Conservation (phyloP, 192 early-diverging fungal species). For the Podila clonocystis region DNA sequence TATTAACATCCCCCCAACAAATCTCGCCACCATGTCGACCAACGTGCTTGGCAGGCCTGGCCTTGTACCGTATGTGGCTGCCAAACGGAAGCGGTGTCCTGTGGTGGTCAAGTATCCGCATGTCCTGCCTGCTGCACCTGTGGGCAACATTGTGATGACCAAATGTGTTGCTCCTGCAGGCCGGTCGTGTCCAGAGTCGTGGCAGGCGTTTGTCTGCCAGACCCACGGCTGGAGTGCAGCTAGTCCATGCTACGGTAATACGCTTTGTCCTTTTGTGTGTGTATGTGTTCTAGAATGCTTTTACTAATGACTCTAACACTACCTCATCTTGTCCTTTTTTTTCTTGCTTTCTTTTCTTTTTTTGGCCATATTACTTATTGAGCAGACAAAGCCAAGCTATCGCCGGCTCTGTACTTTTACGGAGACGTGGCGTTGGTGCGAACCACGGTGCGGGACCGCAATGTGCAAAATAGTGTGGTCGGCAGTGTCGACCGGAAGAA, state of each 20-base stretch:
- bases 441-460: slow-evolving; percentile 14
- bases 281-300: too few species aligned
- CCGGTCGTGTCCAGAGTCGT: slow-evolving; percentile 16
- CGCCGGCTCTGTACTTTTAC: slow-evolving; percentile 44
- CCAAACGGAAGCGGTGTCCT: slow-evolving; percentile 29
- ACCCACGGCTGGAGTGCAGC: slow-evolving; percentile 15
- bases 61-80: slow-evolving; percentile 30
- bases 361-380: neutral
- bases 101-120: slow-evolving; percentile 9
- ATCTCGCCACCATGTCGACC: slow-evolving; percentile 8
- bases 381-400: slow-evolving; percentile 16
- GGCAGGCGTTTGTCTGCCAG: slow-evolving; percentile 27
- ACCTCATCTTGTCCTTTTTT: neutral
- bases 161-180: slow-evolving; percentile 5
- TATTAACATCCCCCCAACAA: slow-evolving; percentile 4
- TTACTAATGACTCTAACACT: too few species aligned
- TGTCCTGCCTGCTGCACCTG: slow-evolving; percentile 26
- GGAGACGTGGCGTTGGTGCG: slow-evolving; percentile 32
- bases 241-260: slow-evolving; percentile 35
- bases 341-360: neutral
- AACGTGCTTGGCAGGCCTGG: slow-evolving; percentile 20
- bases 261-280: neutral
- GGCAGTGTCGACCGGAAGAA: neutral
- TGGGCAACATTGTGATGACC: slow-evolving; percentile 27
- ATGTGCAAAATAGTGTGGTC: neutral